Evolutionary conservation across 1,284 basidiomycete genomes (phyloP).

Genomic region (Sanghuangporus sanghuang): DNA sequence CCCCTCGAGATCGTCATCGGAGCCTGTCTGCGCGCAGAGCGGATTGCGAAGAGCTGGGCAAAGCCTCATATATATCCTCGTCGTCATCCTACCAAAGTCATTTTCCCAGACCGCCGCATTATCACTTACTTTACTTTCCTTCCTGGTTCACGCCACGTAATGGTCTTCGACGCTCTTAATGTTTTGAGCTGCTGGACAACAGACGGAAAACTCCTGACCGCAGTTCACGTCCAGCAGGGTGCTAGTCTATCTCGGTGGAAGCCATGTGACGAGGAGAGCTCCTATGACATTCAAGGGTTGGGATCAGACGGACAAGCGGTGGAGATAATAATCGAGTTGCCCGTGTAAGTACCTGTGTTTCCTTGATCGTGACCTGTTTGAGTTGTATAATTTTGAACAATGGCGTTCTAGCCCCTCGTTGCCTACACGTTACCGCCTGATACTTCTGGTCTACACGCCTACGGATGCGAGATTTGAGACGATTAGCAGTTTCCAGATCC

Average conservation of each 20-base stretch:
- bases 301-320: neutral
- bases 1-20: slow-evolving; percentile 2
- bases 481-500: slow-evolving; percentile 1
- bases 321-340: slow-evolving; percentile 13
- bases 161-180: slow-evolving; percentile 10
- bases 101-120: slow-evolving; percentile 9
- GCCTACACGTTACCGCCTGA: slow-evolving; percentile 7
- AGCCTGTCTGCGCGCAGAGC: slow-evolving; percentile 10
- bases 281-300: neutral
- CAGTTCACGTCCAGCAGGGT: neutral
- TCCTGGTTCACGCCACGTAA: slow-evolving; percentile 11
- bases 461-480: neutral
- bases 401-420: neutral
- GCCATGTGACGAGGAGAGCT: slow-evolving; percentile 11
- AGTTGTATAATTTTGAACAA: neutral
- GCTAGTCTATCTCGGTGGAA: slow-evolving; percentile 12
- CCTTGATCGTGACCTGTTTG: neutral
- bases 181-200: slow-evolving; percentile 15
- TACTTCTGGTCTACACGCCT: slow-evolving; percentile 1
- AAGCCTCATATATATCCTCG: slow-evolving; percentile 1
- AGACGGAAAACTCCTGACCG: neutral
- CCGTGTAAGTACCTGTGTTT: neutral
- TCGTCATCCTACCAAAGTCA: slow-evolving; percentile 1
- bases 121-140: slow-evolving; percentile 14
- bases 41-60: slow-evolving; percentile 12